A percentile compares a stretch with the other conserved stretches of the same genome.
Conservation (phyloP, 1,139 yeast species). For the Yamadazyma jaroonii region DNA sequence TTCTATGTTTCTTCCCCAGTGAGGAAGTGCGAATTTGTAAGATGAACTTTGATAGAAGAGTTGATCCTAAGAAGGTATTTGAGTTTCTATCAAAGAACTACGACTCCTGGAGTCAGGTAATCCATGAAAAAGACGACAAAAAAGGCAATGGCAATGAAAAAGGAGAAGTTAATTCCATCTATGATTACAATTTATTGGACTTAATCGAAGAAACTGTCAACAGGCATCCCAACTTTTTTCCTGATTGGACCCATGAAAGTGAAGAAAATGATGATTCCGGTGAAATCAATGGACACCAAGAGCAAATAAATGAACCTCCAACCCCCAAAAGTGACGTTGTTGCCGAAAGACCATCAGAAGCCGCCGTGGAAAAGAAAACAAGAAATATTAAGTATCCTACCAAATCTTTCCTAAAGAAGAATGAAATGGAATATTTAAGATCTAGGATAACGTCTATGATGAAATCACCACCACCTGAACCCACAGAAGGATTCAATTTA, state of each 20-base stretch:
- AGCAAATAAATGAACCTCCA: not conserved
- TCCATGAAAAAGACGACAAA: slow-evolving; percentile 20
- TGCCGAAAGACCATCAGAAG: not conserved
- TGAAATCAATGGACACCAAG: not conserved
- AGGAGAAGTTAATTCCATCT: slow-evolving; percentile 19
- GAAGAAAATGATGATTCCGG: not conserved
- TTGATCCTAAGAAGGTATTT: slow-evolving; percentile 25
- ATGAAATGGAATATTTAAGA: slow-evolving; percentile 33
- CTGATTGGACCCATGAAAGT: slow-evolving; percentile 4
- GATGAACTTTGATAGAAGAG: slow-evolving; percentile 7
- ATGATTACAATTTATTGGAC: slow-evolving; percentile 30
- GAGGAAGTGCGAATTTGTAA: too few species aligned
- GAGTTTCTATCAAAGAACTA: slow-evolving; percentile 38
- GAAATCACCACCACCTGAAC: slow-evolving; percentile 85
- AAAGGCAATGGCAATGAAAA: slow-evolving; percentile 16
- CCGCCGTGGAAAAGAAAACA: not conserved
- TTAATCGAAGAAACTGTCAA: slow-evolving; percentile 27
- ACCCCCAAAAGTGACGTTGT: not conserved
- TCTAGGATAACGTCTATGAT: slow-evolving; percentile 80
- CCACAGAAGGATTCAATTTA: slow-evolving; percentile 40
- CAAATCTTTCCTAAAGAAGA: slow-evolving; percentile 23
- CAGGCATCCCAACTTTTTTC: slow-evolving; percentile 12
- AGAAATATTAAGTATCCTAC: slow-evolving; percentile 9
- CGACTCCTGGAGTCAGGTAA: slow-evolving; percentile 38
- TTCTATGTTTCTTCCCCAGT: not conserved